These are phyloP conservation scores for Astrothelium macrocarpum DNA, from an alignment of 495 filamentous ascomycete species.

Conservation along the genomic window DNA sequence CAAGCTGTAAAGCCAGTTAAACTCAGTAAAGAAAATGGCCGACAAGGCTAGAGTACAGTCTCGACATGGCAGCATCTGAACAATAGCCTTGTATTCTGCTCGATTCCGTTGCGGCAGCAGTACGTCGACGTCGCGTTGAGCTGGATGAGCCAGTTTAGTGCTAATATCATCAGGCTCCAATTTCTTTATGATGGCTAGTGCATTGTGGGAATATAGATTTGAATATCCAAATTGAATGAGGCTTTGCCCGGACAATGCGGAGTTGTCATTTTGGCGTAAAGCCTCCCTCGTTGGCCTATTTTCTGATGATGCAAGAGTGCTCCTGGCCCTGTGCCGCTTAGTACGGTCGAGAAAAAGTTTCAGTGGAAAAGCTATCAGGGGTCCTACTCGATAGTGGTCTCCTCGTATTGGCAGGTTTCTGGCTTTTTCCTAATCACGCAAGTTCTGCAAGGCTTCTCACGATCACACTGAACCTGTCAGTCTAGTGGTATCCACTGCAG, in stretches of 20 bases:
- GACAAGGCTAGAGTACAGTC: background rate
- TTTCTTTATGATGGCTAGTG: background rate
- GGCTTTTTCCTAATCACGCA: background rate
- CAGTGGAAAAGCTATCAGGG: background rate
- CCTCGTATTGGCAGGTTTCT: background rate
- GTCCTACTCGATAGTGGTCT: background rate
- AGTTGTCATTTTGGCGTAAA: background rate
- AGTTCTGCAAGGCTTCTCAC: background rate
- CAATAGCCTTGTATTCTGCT: background rate
- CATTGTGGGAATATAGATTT: background rate
- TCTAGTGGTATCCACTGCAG: background rate
- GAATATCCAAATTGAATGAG: background rate
- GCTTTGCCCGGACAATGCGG: background rate
- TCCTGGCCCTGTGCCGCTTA: background rate
- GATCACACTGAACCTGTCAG: background rate
- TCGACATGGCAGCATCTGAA: background rate
- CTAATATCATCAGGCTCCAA: background rate
- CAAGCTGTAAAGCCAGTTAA: background rate
- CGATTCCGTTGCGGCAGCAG: background rate
- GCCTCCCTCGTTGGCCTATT: background rate
- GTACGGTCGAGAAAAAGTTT: background rate
- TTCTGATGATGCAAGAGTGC: background rate
- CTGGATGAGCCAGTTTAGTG: background rate
- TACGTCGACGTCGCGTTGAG: background rate
- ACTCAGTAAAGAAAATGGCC: background rate